Evolutionary conservation across 345 rosid species (phyloP), one percentile per base, ranked within the genome.

Genomic region (Lumnitzera littorea): DNA sequence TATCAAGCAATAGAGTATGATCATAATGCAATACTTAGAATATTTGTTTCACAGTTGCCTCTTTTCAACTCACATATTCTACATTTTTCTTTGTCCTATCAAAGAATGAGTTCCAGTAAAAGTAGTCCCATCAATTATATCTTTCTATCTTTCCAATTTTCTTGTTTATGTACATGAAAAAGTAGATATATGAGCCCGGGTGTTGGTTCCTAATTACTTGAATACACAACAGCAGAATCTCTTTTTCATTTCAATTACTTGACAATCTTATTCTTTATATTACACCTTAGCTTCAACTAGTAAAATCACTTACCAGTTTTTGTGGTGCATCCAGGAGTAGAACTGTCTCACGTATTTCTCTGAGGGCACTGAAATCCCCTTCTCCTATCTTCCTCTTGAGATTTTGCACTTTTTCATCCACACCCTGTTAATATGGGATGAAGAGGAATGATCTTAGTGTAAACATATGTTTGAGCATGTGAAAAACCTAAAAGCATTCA

Each of bases 281-380:
- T 27, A 48, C 5, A 49, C 29, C 12, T 46, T 12, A 24, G 53
- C 48, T 31, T 15, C 3, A 48, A 31, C 27, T 27, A 62, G 24
- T 24, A 58, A 66, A 66, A 36, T 53, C 64, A 58, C 78, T 63
- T 83, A 90, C 99, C 91, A 94, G 66, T 63, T 86, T 77, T 55
- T 80, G 50, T 14, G 96, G 96, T 56, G 97, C 88, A 20, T 58
- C 73, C 73, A 94, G 73, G 72, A 74, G 74, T 71, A 86, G 70
- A 67, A 94, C 79, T 55, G 95, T 80, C 64, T 82, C 69, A 36
- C 97, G 97, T 57, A 90, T 90, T 67, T 88, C 79, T 61, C 55
- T 54, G 5, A 94, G 96, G 63, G 72, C 82, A 72, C 78, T 65
- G 68, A 74, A 72, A 49, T 88, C 81, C 17, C 87, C 97, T 51